A percentile compares a stretch with the other conserved stretches of the same genome.
These are phyloP conservation scores for Vinca minor DNA, from an alignment of 257 asterid species.

Conservation along the genomic window DNA sequence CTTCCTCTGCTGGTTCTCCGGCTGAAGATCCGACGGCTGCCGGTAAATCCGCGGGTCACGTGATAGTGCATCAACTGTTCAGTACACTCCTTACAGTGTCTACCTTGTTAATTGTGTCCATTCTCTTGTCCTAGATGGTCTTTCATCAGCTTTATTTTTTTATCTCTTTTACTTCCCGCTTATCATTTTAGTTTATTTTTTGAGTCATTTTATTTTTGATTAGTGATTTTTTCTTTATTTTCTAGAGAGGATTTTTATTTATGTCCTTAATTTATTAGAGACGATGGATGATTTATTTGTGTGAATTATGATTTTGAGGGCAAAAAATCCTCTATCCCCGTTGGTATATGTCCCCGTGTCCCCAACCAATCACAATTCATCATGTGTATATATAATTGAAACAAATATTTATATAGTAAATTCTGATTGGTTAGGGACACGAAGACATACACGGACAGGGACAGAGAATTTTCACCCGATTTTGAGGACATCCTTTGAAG, in stretches of 20 bases:
- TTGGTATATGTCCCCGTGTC: too few species aligned
- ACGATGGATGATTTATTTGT: conserved; percentile 14
- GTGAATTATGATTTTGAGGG: conserved; percentile 2
- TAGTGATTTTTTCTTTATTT: conserved; percentile 15
- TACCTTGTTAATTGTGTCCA: conserved; percentile 39
- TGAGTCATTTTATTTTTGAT: conserved; percentile 21
- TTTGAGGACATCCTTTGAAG: not conserved
- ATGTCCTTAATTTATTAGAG: conserved; percentile 21
- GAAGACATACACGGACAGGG: too few species aligned
- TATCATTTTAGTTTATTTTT: conserved; percentile 5
- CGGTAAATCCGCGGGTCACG: conserved; percentile 31
- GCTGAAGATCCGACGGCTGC: conserved; percentile 49
- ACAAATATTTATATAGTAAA: too few species aligned
- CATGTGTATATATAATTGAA: too few species aligned
- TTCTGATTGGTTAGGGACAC: too few species aligned
- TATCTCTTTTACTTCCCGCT: conserved; percentile 15
- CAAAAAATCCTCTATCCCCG: too few species aligned
- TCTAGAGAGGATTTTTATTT: conserved; percentile 19
- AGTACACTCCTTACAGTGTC: conserved; percentile 38
- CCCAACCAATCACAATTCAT: too few species aligned
- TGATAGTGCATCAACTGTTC: conserved; percentile 33
- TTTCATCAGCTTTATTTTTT: conserved; percentile 21
- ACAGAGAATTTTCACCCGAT: too few species aligned
- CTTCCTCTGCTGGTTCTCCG: conserved; percentile 58
- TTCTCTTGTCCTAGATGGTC: conserved; percentile 50